Conservation (phyloP, 805 yeast species). For the Torulaspora franciscae region DNA sequence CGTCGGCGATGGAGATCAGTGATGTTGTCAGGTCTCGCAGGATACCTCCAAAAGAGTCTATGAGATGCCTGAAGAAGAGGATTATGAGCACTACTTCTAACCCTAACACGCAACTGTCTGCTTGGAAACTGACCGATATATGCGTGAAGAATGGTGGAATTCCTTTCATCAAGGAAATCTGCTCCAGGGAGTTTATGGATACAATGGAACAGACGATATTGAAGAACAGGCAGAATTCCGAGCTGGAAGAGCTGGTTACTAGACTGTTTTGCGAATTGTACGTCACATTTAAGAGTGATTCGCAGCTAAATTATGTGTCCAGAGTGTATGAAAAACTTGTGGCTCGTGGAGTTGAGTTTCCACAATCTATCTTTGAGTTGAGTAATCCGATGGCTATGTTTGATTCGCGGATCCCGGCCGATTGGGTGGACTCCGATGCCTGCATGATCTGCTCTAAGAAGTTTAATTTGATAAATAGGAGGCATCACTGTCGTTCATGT, state of each 20-base stretch:
- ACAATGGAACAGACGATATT: slow-evolving; percentile 50
- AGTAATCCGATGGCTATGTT: slow-evolving; percentile 45
- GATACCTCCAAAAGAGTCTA: slow-evolving; percentile 72
- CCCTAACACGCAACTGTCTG: slow-evolving; percentile 73
- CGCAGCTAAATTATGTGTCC: slow-evolving; percentile 60
- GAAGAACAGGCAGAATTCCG: slow-evolving; percentile 40
- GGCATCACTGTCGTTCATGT: slow-evolving; percentile 95
- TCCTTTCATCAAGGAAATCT: slow-evolving; percentile 73
- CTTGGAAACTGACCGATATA: slow-evolving; percentile 73
- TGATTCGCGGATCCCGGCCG: slow-evolving; percentile 92
- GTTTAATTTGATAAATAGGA: slow-evolving; percentile 78
- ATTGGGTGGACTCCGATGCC: slow-evolving; percentile 92
- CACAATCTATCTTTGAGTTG: slow-evolving; percentile 34
- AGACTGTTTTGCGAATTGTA: slow-evolving; percentile 75
- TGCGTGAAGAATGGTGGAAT: slow-evolving; percentile 91
- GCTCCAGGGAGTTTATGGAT: slow-evolving; percentile 82
- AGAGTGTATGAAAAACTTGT: slow-evolving; percentile 56
- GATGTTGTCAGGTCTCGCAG: slow-evolving; percentile 81
- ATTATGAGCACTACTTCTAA: slow-evolving; percentile 53
- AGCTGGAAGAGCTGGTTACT: slow-evolving; percentile 57
- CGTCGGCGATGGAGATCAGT: slow-evolving; percentile 74
- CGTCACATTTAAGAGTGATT: slow-evolving; percentile 60
- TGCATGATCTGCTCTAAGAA: slow-evolving; percentile 88
- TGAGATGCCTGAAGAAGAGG: slow-evolving; percentile 77
- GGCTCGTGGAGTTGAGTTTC: slow-evolving; percentile 63